Conservation (phyloP, 2,329 filamentous ascomycete genomes). For the Penicillium sp. region DNA sequence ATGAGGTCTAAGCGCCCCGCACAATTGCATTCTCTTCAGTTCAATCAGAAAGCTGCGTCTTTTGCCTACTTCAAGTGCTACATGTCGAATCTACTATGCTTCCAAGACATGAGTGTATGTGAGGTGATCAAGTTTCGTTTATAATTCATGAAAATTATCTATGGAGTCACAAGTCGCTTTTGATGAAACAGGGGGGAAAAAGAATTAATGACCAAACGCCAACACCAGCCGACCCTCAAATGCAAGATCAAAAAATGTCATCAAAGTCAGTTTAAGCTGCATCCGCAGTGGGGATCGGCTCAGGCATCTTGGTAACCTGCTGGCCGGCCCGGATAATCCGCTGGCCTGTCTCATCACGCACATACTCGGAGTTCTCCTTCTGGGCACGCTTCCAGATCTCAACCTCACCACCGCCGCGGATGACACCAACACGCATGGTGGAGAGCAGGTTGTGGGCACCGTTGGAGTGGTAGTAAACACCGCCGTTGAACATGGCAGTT, state of each 20-base stretch:
- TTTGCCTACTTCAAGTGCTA: neutral
- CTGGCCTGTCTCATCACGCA: conserved; percentile 77
- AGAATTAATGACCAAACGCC: conserved; percentile 14
- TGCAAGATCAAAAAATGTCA: conserved; percentile 24
- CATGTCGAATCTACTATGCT: neutral
- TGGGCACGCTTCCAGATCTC: conserved; percentile 91
- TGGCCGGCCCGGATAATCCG: conserved; percentile 81
- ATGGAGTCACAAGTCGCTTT: conserved; percentile 23
- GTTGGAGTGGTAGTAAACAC: conserved; percentile 87
- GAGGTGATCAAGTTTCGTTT: conserved; percentile 22
- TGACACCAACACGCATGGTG: conserved; percentile 83
- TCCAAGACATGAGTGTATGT: neutral
- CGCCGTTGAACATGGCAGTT: conserved; percentile 87
- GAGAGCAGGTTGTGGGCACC: conserved; percentile 85
- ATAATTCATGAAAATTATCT: conserved; percentile 31
- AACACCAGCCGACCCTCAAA: conserved; percentile 26
- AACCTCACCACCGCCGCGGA: conserved; percentile 82
- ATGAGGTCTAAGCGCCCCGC: neutral
- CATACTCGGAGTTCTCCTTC: conserved; percentile 71
- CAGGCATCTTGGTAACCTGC: conserved; percentile 78
- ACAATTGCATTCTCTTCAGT: neutral
- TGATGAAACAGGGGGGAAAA: conserved; percentile 5
- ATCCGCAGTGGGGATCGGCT: conserved; percentile 78
- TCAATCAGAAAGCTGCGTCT: neutral
- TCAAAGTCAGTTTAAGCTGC: conserved; percentile 56